Base-by-base conservation (phyloP, 768 basidiomycete species). In the Paxillus involutus region DNA sequence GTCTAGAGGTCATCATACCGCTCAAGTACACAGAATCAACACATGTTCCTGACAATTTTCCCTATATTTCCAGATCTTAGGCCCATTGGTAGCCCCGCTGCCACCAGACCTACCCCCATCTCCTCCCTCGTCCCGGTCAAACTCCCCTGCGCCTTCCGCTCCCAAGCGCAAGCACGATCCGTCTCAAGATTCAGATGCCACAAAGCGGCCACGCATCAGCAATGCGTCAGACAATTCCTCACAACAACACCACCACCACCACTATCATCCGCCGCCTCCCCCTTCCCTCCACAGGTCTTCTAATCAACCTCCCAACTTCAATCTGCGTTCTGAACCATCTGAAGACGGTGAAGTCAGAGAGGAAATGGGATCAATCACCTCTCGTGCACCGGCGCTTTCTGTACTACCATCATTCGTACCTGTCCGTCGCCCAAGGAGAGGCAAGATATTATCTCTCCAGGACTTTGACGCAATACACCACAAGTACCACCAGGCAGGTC, bases 401-500 rank as follows among this genome's bases (percentile, higher is more conserved):
- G 71, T 62, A 62, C 61, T 70, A 66, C 70, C 65, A 13, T 62
- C 61, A 30, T 64, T 61, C 58, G 79, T 84, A 17, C 88, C 87
- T 54, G 79, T 88, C 54, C 81, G 85, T 46, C 78, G 86, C 12
- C 86, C 87, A 7, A 83, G 83, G 63, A 82, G 84, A 47, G 84
- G 86, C 56, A 77, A 77, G 65, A 72, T 76, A 39, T 64, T 76
- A 39, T 64, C 73, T 30, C 58, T 57, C 4, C 68, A 74, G 37
- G 77, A 84, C 61, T 84, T 77, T 64, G 83, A 88, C 49, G 73
- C 71, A 37, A 73, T 90, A 40, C 82, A 90, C 62, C 80, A 87
- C 65, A 83, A 79, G 64, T 92, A 89, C 65, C 83, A 89, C 60
- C 71, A 70, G 4, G 79, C 80, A 17, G 91, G 88, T 19, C 84